phyloP scores from a whole-genome alignment of 352 stramenopile genomes.

The Blastocystis sp. region DNA sequence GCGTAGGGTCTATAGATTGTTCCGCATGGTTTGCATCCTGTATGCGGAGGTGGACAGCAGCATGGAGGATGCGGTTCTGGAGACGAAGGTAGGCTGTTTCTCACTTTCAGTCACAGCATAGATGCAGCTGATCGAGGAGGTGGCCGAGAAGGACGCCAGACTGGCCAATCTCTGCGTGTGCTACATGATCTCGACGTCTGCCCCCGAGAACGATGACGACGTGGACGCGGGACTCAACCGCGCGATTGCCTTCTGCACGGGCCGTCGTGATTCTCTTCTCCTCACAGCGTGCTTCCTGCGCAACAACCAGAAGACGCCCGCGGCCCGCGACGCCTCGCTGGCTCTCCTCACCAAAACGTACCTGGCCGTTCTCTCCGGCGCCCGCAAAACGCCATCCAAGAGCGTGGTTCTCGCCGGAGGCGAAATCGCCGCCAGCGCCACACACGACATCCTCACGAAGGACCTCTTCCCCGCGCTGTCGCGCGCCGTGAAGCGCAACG shows the following conservation, averaged over 20 bases:
- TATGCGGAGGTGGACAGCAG: neutral
- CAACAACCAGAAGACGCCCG: neutral
- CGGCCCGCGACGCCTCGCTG: neutral
- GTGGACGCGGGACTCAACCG: neutral
- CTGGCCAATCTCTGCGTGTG: constrained; percentile 3
- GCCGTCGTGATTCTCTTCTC: constrained; percentile 12
- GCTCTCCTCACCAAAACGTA: constrained; percentile 41
- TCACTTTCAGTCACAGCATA: neutral
- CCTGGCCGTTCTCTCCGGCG: constrained; percentile 32
- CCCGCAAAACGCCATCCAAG: constrained; percentile 20
- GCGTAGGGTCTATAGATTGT: constrained; percentile 58
- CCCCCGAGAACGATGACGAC: neutral
- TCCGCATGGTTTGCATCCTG: constrained; percentile 57
- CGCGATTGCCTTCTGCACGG: neutral
- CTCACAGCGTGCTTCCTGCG: constrained; percentile 15
- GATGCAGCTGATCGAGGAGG: constrained; percentile 44
- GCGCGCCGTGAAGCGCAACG: constrained; percentile 52
- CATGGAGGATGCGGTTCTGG: constrained; percentile 12
- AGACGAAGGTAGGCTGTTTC: neutral
- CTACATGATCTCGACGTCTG: constrained; percentile 4
- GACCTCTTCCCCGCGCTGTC: constrained; percentile 63
- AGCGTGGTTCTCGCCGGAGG: constrained; percentile 54
- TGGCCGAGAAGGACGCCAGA: constrained; percentile 16
- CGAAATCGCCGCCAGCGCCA: neutral
- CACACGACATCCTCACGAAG: constrained; percentile 48